These are phyloP conservation scores for Botrytis elliptica DNA, from an alignment of 2,329 filamentous ascomycete species.

Conservation along the genomic window DNA sequence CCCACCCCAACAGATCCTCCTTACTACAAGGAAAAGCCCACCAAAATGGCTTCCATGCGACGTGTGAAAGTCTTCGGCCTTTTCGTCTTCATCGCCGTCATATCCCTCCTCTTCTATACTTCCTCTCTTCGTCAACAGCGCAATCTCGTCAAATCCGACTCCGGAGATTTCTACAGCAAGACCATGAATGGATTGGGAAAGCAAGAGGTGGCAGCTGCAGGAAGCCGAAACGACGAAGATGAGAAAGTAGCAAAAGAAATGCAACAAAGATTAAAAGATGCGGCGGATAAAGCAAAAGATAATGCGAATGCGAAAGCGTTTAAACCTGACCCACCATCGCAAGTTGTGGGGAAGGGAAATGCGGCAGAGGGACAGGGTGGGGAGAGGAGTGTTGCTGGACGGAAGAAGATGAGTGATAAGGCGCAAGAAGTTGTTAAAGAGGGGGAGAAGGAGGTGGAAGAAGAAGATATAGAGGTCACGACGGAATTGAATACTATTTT, in stretches of 20 bases:
- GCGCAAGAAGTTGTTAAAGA: conserved; percentile 40
- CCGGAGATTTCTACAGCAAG: conserved; percentile 59
- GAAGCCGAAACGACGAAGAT: conserved; percentile 46
- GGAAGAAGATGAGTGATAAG: conserved; percentile 45
- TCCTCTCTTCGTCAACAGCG: conserved; percentile 53
- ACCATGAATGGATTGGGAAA: conserved; percentile 53
- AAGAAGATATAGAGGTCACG: conserved; percentile 64
- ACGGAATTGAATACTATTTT: conserved; percentile 74
- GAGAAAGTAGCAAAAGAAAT: conserved; percentile 56
- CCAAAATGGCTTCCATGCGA: conserved; percentile 65
- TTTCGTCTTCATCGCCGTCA: conserved; percentile 60
- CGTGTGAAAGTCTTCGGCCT: conserved; percentile 67
- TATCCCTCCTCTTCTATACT: conserved; percentile 72
- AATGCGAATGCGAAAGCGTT: conserved; percentile 65
- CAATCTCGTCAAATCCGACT: conserved; percentile 45
- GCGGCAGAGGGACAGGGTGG: conserved; percentile 35
- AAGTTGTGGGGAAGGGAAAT: conserved; percentile 49
- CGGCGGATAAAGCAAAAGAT: conserved; percentile 67
- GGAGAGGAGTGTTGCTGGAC: conserved; percentile 49
- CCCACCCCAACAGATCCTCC: conserved; percentile 15
- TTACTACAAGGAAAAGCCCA: conserved; percentile 25
- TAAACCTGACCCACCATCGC: conserved; percentile 57
- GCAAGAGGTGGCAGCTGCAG: conserved; percentile 5
- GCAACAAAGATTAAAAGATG: conserved; percentile 62
- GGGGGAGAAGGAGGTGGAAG: conserved; percentile 39